Base-by-base conservation (phyloP, 257 asterid species). In the Solanum neorickii region DNA sequence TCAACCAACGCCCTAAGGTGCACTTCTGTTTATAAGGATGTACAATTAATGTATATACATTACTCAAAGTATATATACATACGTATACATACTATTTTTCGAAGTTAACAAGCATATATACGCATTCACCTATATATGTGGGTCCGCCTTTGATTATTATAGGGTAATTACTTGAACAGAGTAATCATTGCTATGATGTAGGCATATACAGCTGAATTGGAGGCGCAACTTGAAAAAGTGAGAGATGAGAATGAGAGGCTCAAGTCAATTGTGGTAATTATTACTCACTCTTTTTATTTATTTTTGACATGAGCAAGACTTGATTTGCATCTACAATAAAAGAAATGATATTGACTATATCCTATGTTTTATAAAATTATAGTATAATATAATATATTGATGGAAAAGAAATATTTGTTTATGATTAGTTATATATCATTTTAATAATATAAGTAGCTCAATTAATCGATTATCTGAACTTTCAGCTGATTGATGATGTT, bases 401-500 rank as follows among this genome's bases (percentile, higher is more conserved):
- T 20, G 27, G 27, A 59, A 59, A 0, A 59, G 12, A 59, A 59
- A 59, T 59, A 59, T 33, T 33, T 59, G 68, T 0, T 59, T 60
- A 60, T 21, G 68, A 60, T 60, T 3, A 60, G 27, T 3, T 60
- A 9, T 21, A 21, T 60, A 60, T 21, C 0, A 21, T 60, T 21
- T 60, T 60, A 0, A 60, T 9, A 6, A 9, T 59, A 49, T 49
- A 14, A 59, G 27, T 59, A 60, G 27, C 27, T 21, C 13, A 60
- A 0, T 60, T 60, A 27, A 60, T 60, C 23, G 68, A 5, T 9
- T 59, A 59, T 12, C 27, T 59, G 9, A 59, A 59, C 0, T 59
- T 21, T 3, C 0, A 59, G 5, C 27, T 59, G 0, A 6, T 0
- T 59, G 68, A 6, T 59, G 68, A 59, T 0, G 68, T 21, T 21